Base-by-base conservation (phyloP, 2,329 filamentous ascomycete species). In the Arachnopeziza araneosa region DNA sequence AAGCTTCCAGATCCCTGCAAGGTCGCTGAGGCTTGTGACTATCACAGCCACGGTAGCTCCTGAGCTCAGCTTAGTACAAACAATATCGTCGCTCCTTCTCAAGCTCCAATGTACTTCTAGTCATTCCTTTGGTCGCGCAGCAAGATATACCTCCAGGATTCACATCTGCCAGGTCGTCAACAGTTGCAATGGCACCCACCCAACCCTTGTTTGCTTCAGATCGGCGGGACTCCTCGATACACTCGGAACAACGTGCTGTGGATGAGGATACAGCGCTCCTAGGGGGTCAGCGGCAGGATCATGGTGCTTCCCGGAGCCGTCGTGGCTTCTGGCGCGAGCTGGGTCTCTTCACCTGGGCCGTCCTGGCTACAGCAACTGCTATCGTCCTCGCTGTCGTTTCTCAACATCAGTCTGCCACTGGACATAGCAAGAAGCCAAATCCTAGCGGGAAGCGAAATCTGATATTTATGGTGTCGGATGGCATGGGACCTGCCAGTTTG, bases 401-500 rank as follows among this genome's bases (percentile, higher is more conserved):
- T 71, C 91, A 96, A 74, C 82, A 85, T 68, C 80, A 85, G 63
- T 77, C 81, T 12, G 67, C 73, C 50, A 69, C 67, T 44, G 69
- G 66, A 26, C 61, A 63, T 52, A 53, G 14, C 48, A 59, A 59
- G 32, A 63, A 62, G 21, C 44, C 57, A 6, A 67, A 65, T 48
- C 78, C 80, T 59, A 75, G 69, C 26, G 84, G 86, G 56, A 99
- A 98, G 80, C 84, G 91, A 58, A 99, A 98, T 75, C 80, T 99
- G 57, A 88, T 99, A 69, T 98, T 99, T 79, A 99, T 99, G 95
- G 93, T 99, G 48, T 96, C 91, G 0, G 95, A 99, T 74, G 95
- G 95, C 70, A 99, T 99, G 95, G 95, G 95, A 0, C 95, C 95
- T 8, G 91, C 95, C 9, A 93, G 91, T 68, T 80, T 99, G 57